Evolutionary conservation across 495 filamentous ascomycete genomes (phyloP), one percentile per base, ranked within the genome.

Genomic region (Viridothelium virens): DNA sequence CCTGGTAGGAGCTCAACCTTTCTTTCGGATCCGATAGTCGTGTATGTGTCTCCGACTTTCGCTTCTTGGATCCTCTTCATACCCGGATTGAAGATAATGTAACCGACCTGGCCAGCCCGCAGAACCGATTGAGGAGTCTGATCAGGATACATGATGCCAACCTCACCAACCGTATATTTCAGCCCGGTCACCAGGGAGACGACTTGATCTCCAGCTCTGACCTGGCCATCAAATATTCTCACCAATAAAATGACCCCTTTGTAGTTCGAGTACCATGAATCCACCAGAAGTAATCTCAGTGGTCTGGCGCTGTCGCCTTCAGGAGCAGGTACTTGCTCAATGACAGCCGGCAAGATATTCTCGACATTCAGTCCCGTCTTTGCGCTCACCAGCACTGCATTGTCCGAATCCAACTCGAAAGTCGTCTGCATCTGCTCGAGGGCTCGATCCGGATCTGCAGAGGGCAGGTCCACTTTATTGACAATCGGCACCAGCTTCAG

Each of bases 181-280:
- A 90, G 80, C 10, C 87, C 86, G 0, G 95, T 97, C 2, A 86
- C 93, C 69, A 96, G 91, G 3, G 91, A 96, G 3, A 87, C 77
- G 18, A 97, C 76, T 59, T 89, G 85, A 69, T 97, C 91, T 2
- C 94, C 95, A 1, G 91, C 82, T 67, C 83, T 86, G 61, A 97
- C 80, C 65, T 85, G 84, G 16, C 94, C 94, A 67, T 97, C 91
- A 72, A 98, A 98, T 56, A 98, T 81, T 14, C 94, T 83, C 41
- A 98, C 91, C 9, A 98, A 82, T 63, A 96, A 82, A 46, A 98
- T 90, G 36, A 98, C 94, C 18, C 94, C 94, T 68, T 89, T 90
- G 77, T 96, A 98, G 56, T 86, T 91, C 68, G 95, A 91, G 74
- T 98, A 98, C 94, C 94, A 98, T 6, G 91, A 96, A 74, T 98